phyloP scores from a whole-genome alignment of 352 stramenopile species.

The Pythium apleroticum region DNA sequence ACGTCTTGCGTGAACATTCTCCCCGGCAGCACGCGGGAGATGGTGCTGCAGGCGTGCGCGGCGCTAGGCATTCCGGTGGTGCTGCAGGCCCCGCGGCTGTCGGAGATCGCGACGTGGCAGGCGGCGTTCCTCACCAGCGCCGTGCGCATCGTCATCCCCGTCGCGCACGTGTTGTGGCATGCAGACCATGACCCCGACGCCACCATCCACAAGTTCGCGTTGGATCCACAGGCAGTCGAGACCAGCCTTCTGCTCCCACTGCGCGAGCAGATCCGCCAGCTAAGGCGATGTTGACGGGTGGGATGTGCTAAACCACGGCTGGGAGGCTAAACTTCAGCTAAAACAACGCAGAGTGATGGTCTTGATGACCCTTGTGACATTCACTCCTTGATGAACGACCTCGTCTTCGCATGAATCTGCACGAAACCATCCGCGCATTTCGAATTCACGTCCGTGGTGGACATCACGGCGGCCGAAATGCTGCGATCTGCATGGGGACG shows the following conservation, averaged over 20 bases:
- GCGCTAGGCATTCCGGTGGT: slow-evolving; percentile 60
- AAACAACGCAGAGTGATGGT: slow-evolving; percentile 14
- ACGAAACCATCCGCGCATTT: background rate
- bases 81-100: slow-evolving; percentile 50
- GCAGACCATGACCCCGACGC: background rate
- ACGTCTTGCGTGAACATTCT: slow-evolving; percentile 52
- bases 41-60: slow-evolving; percentile 60
- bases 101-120: slow-evolving; percentile 51
- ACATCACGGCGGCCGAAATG: background rate
- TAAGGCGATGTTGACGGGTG: slow-evolving; percentile 15
- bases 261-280: slow-evolving; percentile 14
- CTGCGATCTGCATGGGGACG: slow-evolving; percentile 9
- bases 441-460: background rate
- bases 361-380: slow-evolving; percentile 14
- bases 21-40: slow-evolving; percentile 53
- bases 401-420: slow-evolving; percentile 10
- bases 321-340: no score
- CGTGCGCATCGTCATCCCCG: slow-evolving; percentile 25
- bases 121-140: slow-evolving; percentile 78
- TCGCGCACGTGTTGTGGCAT: slow-evolving; percentile 19
- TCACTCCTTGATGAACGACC: slow-evolving; percentile 21
- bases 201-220: background rate
- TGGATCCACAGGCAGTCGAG: slow-evolving; percentile 9
- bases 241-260: slow-evolving; percentile 1
- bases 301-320: slow-evolving; percentile 7